Evolutionary conservation across 306 rosid species (phyloP).

Genomic region (Pueraria montana): DNA sequence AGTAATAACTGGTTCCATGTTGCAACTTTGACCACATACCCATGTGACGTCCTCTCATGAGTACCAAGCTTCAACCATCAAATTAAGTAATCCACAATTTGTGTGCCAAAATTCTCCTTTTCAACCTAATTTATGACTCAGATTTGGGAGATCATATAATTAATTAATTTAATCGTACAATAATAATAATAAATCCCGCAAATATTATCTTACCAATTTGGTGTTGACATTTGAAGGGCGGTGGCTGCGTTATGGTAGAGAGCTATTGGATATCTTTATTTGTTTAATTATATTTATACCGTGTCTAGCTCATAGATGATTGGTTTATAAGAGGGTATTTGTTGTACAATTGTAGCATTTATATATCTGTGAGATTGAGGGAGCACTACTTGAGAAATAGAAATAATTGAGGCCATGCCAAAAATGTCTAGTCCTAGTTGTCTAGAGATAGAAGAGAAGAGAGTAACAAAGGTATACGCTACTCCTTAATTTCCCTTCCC

Average conservation of each 20-base stretch:
- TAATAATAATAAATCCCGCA: not conserved
- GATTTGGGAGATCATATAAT: constrained; percentile 43
- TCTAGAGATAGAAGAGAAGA: constrained; percentile 46
- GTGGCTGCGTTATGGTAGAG: constrained; percentile 55
- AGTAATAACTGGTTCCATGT: constrained; percentile 14
- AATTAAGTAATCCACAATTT: constrained; percentile 17
- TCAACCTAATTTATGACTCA: constrained; percentile 43
- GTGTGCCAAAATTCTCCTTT: constrained; percentile 41
- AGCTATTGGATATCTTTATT: constrained; percentile 45
- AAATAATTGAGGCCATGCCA: constrained; percentile 27
- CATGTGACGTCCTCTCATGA: constrained; percentile 52
- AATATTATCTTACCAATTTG: constrained; percentile 47
- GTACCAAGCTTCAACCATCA: constrained; percentile 57
- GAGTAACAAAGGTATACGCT: constrained; percentile 50
- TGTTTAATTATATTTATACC: constrained; percentile 29
- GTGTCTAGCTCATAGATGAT: constrained; percentile 49
- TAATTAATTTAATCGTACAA: constrained; percentile 28
- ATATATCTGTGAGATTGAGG: constrained; percentile 25
- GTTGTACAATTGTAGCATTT: not conserved
- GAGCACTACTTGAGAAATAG: constrained; percentile 32
- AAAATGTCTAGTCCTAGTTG: constrained; percentile 50
- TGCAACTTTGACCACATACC: constrained; percentile 50
- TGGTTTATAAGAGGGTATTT: constrained; percentile 37
- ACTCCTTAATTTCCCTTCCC: not conserved
- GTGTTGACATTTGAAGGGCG: constrained; percentile 67